These are phyloP conservation scores for Toxicodendron radicans DNA, from an alignment of 345 rosid genomes.

Conservation along the genomic window DNA sequence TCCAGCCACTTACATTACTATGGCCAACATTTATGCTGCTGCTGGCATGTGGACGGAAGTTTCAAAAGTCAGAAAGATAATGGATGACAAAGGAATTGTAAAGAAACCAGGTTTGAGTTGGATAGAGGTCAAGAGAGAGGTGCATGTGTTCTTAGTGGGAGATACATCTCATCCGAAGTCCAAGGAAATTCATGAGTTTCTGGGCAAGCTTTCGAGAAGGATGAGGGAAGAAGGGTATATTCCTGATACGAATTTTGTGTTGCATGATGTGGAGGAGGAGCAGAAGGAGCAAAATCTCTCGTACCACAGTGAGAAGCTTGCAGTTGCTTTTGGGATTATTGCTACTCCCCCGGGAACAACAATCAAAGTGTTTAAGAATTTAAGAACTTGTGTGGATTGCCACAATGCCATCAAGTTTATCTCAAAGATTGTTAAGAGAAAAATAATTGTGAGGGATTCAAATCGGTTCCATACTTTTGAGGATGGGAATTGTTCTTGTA, in stretches of 20 bases:
- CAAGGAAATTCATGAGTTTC: constrained; percentile 56
- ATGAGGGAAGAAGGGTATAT: constrained; percentile 89
- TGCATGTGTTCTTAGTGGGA: constrained; percentile 66
- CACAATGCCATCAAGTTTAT: constrained; percentile 85
- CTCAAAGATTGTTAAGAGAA: constrained; percentile 66
- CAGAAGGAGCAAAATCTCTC: constrained; percentile 83
- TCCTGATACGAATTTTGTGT: constrained; percentile 67
- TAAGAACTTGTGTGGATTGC: constrained; percentile 90
- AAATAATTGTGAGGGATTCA: constrained; percentile 74
- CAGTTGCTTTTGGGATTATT: constrained; percentile 81
- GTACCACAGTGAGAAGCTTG: constrained; percentile 90
- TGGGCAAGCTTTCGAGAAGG: constrained; percentile 46
- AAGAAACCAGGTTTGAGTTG: constrained; percentile 85
- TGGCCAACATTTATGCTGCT: constrained; percentile 84
- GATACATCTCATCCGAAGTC: constrained; percentile 70
- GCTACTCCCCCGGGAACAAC: constrained; percentile 62
- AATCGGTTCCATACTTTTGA: constrained; percentile 84
- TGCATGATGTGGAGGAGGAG: constrained; percentile 92
- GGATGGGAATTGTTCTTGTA: constrained; percentile 78
- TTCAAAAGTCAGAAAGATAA: constrained; percentile 55
- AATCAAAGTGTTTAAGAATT: constrained; percentile 77
- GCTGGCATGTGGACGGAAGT: constrained; percentile 78
- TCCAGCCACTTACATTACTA: constrained; percentile 83
- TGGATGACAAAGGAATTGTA: constrained; percentile 58
- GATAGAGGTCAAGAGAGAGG: constrained; percentile 68